phyloP scores from a whole-genome alignment of 176 grass and related monocot genomes.

The Lolium multiflorum region DNA sequence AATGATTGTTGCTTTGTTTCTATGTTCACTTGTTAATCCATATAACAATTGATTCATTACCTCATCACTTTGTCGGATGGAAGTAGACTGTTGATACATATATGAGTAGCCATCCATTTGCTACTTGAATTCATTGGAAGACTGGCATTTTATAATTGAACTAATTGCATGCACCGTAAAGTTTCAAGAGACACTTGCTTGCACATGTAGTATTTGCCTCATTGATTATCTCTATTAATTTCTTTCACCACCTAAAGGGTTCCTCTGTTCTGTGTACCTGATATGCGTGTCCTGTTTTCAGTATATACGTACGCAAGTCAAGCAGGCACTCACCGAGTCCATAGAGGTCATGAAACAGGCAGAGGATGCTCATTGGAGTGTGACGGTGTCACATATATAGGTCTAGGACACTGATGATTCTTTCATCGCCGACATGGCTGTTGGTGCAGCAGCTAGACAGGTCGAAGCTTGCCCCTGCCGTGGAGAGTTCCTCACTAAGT shows the following conservation, averaged over 20 bases:
- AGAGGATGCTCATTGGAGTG: constrained; percentile 73
- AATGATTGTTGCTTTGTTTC: too few species aligned
- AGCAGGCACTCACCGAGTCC: constrained; percentile 87
- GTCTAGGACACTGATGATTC: constrained; percentile 68
- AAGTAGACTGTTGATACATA: background rate
- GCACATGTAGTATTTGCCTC: constrained; percentile 16
- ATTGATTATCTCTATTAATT: constrained; percentile 6
- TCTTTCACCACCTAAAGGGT: background rate
- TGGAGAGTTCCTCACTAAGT: constrained; percentile 81
- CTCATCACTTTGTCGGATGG: too few species aligned
- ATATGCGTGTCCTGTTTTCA: constrained; percentile 8
- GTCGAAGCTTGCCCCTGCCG: constrained; percentile 87
- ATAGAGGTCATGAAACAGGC: constrained; percentile 96
- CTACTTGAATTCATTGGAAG: constrained; percentile 24
- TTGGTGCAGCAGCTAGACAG: constrained; percentile 75
- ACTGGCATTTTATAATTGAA: constrained; percentile 20
- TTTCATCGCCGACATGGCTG: background rate
- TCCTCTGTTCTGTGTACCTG: constrained; percentile 27
- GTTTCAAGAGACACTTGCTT: background rate
- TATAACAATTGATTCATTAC: too few species aligned
- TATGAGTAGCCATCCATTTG: background rate
- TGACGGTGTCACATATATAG: background rate
- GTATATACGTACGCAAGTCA: constrained; percentile 68
- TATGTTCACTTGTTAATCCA: too few species aligned
- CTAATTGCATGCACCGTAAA: constrained; percentile 3